Evolutionary conservation across 164 flowering plant genomes (phyloP).

Genomic region (Paratinospora sagittata): DNA sequence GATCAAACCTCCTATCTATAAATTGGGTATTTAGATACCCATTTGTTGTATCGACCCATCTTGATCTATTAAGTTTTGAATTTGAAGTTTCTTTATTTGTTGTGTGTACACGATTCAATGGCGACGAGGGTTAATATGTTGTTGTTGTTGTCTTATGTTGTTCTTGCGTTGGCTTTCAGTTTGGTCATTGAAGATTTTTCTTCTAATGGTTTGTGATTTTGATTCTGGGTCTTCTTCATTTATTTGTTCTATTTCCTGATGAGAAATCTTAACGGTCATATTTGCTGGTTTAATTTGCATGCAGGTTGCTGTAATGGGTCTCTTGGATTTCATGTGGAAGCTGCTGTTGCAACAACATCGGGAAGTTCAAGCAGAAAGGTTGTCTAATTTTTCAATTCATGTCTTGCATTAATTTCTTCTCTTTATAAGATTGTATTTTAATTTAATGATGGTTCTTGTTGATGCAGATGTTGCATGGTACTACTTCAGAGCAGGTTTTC

Average conservation of each 20-base stretch:
- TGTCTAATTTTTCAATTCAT: not conserved
- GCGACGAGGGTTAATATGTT: not conserved
- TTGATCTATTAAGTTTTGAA: not conserved
- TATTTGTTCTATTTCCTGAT: not conserved
- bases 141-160: not conserved
- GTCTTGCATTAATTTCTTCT: no score
- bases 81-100: not conserved
- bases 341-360: not conserved
- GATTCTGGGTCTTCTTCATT: not conserved
- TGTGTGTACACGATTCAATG: not conserved
- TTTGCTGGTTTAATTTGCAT: no score
- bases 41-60: not conserved
- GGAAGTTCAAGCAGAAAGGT: not conserved
- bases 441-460: not conserved
- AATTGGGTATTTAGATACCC: not conserved
- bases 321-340: no score
- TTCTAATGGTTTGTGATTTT: constrained; percentile 2
- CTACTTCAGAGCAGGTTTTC: not conserved
- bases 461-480: not conserved
- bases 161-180: constrained; percentile 8
- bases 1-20: not conserved
- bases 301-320: no score
- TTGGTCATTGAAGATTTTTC: constrained; percentile 15
- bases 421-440: no score
- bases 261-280: no score